Evolutionary conservation across 192 early-diverging fungal species (phyloP).

Genomic region (Coemansia sp.): DNA sequence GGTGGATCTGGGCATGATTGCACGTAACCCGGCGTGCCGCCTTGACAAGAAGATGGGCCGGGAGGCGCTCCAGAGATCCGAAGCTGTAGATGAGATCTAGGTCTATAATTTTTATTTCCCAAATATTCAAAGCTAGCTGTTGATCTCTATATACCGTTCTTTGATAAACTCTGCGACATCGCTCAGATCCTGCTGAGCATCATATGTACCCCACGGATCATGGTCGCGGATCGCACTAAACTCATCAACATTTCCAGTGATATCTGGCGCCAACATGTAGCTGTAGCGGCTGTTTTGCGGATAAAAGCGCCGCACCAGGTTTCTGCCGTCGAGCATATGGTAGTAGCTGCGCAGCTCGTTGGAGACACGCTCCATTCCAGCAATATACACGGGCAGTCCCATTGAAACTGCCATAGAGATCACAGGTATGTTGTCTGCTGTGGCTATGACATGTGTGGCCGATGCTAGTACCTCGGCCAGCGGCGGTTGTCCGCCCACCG

Average conservation of each 20-base stretch:
- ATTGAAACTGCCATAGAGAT: conserved; percentile 38
- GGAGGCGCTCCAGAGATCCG: conserved; percentile 20
- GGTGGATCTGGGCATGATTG: conserved; percentile 87
- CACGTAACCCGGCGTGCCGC: conserved; percentile 85
- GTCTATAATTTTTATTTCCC: not conserved
- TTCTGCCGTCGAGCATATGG: conserved; percentile 29
- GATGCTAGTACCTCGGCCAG: conserved; percentile 19
- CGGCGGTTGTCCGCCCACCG: conserved; percentile 21
- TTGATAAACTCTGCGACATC: conserved; percentile 28
- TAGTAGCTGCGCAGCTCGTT: conserved; percentile 42
- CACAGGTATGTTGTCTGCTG: conserved; percentile 34
- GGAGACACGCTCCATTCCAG: conserved; percentile 40
- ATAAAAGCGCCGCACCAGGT: conserved; percentile 51
- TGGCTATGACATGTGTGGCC: conserved; percentile 32
- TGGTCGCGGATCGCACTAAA: conserved; percentile 50
- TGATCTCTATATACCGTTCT: conserved; percentile 7
- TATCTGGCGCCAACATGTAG: conserved; percentile 46
- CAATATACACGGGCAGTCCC: conserved; percentile 39
- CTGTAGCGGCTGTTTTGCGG: conserved; percentile 45
- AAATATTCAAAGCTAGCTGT: not conserved
- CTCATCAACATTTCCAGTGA: conserved; percentile 32
- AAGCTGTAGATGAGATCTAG: conserved; percentile 4
- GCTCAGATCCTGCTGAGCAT: conserved; percentile 30
- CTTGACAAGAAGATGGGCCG: conserved; percentile 71
- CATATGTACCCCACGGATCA: conserved; percentile 42